Base-by-base conservation (phyloP, 176 grass and related monocot species). In the Raddia distichophylla region DNA sequence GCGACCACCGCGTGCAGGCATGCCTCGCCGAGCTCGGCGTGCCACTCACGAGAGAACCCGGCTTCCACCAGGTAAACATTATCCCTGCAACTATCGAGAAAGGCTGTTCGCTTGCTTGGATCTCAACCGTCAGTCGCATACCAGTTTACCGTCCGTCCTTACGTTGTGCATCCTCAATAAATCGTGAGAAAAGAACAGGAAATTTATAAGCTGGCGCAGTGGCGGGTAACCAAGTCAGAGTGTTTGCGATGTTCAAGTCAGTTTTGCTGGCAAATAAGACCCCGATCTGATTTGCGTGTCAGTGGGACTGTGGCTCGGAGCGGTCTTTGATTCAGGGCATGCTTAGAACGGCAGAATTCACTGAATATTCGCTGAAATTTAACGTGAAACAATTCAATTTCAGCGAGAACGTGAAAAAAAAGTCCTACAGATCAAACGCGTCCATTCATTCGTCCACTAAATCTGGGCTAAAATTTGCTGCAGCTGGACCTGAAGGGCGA, bases 21-120 rank as follows among this genome's bases (percentile, higher is more conserved):
- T 97, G 92, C 86, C 90, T 97, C 33, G 58, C 62, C 18, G 91
- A 92, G 69, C 86, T 91, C 37, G 94, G 91, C 16, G 69, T 93
- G 50, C 94, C 91, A 7, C 89, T 97, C 27, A 91, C 91, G 2
- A 79, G 69, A 9, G 86, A 93, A 32, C 86, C 79, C 13, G 89
- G 94, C 0, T 97, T 97, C 86, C 94, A 93, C 75, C 91, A 90
- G 84, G 92, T 91, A 77, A 64, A 5, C 37, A 40, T 40, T 27
- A 48, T 52, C 8, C 11, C 22, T 61, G 8, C 60, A 48, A 10
- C 59, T n/a, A 67, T 8, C 14, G 15, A 37, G 16, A 67, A 55
- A 17, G 5, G 53, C 14, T 15, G 53, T 55, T 55, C 53, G 6
- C 2, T 9, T 67, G 40, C 64, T 8, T 45, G 10, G 40, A 67